These are phyloP conservation scores for Periconia macrospinosa DNA, from an alignment of 2,329 filamentous ascomycete species.

Conservation along the genomic window DNA sequence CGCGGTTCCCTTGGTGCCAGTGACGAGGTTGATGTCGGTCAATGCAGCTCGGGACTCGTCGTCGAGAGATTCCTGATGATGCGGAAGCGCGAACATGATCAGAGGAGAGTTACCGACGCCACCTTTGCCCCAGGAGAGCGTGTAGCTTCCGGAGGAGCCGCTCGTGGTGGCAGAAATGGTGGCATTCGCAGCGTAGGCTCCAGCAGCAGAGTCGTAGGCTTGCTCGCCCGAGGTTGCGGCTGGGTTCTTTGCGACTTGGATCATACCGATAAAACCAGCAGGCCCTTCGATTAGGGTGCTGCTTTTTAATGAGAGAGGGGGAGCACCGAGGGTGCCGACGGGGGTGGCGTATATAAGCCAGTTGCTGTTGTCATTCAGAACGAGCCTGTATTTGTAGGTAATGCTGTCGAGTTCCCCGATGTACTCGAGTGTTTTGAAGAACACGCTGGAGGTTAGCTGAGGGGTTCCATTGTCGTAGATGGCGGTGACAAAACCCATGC, in stretches of 20 bases:
- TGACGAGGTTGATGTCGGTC: slow-evolving; percentile 66
- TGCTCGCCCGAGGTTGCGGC: slow-evolving; percentile 54
- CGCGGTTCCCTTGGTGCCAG: slow-evolving; percentile 85
- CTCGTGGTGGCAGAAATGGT: slow-evolving; percentile 53
- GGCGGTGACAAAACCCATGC: slow-evolving; percentile 84
- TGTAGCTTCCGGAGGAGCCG: slow-evolving; percentile 66
- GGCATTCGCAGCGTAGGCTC: slow-evolving; percentile 69
- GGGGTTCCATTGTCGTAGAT: slow-evolving; percentile 73
- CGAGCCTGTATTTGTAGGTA: slow-evolving; percentile 74
- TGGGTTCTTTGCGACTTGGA: slow-evolving; percentile 85
- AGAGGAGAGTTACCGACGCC: slow-evolving; percentile 63
- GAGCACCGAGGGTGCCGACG: slow-evolving; percentile 56
- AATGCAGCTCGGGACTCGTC: slow-evolving; percentile 48
- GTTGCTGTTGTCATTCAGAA: slow-evolving; percentile 65
- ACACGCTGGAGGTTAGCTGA: slow-evolving; percentile 72
- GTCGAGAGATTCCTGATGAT: slow-evolving; percentile 80
- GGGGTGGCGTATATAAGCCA: slow-evolving; percentile 83
- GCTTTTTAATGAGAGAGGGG: slow-evolving; percentile 70
- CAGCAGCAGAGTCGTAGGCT: slow-evolving; percentile 74
- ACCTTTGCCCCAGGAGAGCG: slow-evolving; percentile 69
- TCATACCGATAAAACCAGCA: slow-evolving; percentile 70
- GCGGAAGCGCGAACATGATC: slow-evolving; percentile 87
- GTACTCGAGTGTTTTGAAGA: slow-evolving; percentile 67
- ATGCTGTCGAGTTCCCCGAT: slow-evolving; percentile 45
- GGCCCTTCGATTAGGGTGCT: slow-evolving; percentile 68